A percentile compares a stretch with the other conserved stretches of the same genome.
Conservation (phyloP, 768 basidiomycete species). For the Cystobasidium ongulense region DNA sequence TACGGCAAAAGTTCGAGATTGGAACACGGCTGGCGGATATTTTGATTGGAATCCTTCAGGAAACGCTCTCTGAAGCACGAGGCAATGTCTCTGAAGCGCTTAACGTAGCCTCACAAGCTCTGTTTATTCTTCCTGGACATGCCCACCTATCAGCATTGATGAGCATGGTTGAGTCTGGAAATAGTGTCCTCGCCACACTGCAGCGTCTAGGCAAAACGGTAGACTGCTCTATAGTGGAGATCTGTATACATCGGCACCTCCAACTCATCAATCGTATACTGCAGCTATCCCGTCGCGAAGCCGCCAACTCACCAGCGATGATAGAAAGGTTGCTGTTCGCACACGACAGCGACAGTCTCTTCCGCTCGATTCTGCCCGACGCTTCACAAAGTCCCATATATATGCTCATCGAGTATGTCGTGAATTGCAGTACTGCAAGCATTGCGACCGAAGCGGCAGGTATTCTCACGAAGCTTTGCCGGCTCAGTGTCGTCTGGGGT, state of each 20-base stretch:
- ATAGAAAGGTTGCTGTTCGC: slow-evolving; percentile 55
- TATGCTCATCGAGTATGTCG: background rate
- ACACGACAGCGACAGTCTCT: background rate
- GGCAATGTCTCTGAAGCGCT: background rate
- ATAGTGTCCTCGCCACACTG: slow-evolving; percentile 56
- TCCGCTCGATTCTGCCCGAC: background rate
- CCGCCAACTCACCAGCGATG: slow-evolving; percentile 49
- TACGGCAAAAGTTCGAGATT: slow-evolving; percentile 11
- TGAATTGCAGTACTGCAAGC: background rate
- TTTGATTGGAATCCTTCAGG: background rate
- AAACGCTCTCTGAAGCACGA: background rate
- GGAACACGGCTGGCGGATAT: background rate
- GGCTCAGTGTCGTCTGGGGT: background rate
- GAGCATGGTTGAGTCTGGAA: slow-evolving; percentile 58
- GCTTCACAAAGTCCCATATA: slow-evolving; percentile 25
- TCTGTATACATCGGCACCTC: slow-evolving; percentile 62
- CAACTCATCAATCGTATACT: slow-evolving; percentile 58
- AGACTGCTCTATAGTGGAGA: slow-evolving; percentile 62
- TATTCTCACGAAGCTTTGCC: slow-evolving; percentile 21
- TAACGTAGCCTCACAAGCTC: slow-evolving; percentile 55
- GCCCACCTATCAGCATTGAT: slow-evolving; percentile 75
- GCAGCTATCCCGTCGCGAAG: slow-evolving; percentile 54
- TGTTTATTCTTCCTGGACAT: slow-evolving; percentile 66
- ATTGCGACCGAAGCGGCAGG: slow-evolving; percentile 28
- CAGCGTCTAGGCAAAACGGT: slow-evolving; percentile 59